These are phyloP conservation scores for Ogataea wickerhamii DNA, from an alignment of 805 yeast species.

Conservation along the genomic window DNA sequence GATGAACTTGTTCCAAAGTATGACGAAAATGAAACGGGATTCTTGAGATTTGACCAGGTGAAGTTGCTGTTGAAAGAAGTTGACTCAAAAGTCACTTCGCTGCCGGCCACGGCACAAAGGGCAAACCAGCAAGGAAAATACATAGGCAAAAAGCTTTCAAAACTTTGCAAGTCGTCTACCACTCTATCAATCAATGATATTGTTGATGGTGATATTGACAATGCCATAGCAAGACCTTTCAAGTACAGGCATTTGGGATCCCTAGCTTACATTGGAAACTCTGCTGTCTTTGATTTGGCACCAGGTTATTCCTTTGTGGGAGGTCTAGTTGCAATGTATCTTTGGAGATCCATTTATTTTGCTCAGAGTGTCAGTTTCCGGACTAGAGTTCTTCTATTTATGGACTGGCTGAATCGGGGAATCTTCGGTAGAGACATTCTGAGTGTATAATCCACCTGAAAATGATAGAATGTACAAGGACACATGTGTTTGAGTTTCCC, in stretches of 20 bases:
- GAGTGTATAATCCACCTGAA: constrained; percentile 16
- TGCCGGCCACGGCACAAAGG: constrained; percentile 74
- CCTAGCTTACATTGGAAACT: constrained; percentile 65
- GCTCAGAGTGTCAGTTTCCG: constrained; percentile 64
- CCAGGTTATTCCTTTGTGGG: constrained; percentile 60
- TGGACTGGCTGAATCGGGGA: constrained; percentile 68
- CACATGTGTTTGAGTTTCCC: no score
- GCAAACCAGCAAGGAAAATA: constrained; percentile 71
- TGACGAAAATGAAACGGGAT: constrained; percentile 45
- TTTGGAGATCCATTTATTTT: constrained; percentile 70
- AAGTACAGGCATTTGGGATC: constrained; percentile 62
- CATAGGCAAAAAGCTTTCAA: constrained; percentile 56
- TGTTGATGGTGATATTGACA: constrained; percentile 54
- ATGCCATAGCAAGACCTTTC: constrained; percentile 54
- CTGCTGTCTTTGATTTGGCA: constrained; percentile 66
- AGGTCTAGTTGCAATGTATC: constrained; percentile 65
- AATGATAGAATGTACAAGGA: no score
- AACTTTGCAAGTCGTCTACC: constrained; percentile 44
- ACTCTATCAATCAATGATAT: constrained; percentile 43
- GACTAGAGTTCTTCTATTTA: constrained; percentile 57
- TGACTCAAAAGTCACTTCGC: constrained; percentile 59
- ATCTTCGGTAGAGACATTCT: constrained; percentile 49
- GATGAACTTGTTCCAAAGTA: constrained; percentile 51
- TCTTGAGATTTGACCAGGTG: constrained; percentile 51
- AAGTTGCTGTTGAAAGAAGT: constrained; percentile 48